phyloP scores from a whole-genome alignment of 805 yeast species.

The Candida corydali region DNA sequence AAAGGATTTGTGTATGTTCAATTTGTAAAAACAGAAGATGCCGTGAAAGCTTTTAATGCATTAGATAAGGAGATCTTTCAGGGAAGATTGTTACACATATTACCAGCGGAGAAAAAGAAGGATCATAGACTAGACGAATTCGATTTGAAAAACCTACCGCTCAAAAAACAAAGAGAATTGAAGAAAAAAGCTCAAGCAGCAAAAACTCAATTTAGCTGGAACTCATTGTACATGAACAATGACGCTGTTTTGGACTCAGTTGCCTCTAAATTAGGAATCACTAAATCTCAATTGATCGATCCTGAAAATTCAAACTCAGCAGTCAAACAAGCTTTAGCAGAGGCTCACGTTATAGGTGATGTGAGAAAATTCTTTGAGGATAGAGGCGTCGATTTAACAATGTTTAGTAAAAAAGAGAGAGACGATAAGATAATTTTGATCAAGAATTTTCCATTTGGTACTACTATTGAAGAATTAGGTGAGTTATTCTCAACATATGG shows the following conservation, averaged over 20 bases:
- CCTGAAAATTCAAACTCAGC: slow-evolving; percentile 85
- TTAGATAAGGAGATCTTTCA: slow-evolving; percentile 89
- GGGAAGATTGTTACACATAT: slow-evolving; percentile 85
- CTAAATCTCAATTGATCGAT: slow-evolving; percentile 80
- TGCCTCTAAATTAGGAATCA: slow-evolving; percentile 76
- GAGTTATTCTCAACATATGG: slow-evolving; percentile 82
- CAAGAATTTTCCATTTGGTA: slow-evolving; percentile 89
- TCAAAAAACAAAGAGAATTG: slow-evolving; percentile 85
- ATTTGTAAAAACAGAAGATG: slow-evolving; percentile 65
- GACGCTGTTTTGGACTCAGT: slow-evolving; percentile 92
- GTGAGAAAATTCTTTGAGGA: slow-evolving; percentile 83
- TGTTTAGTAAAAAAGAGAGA: slow-evolving; percentile 61
- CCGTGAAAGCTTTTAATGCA: slow-evolving; percentile 66
- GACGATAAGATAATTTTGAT: slow-evolving; percentile 80
- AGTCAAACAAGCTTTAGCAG: slow-evolving; percentile 95
- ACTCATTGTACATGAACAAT: slow-evolving; percentile 81
- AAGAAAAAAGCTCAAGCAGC: slow-evolving; percentile 82
- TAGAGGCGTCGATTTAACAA: slow-evolving; percentile 78
- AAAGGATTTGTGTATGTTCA: slow-evolving; percentile 90
- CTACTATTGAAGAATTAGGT: slow-evolving; percentile 73
- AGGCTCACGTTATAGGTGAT: slow-evolving; percentile 90
- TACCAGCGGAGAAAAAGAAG: slow-evolving; percentile 81
- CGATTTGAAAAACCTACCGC: slow-evolving; percentile 84
- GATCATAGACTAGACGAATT: slow-evolving; percentile 84
- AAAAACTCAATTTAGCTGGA: slow-evolving; percentile 89